Base-by-base conservation (phyloP, 768 basidiomycete genomes). In the Phanerodontia chrysosporium region DNA sequence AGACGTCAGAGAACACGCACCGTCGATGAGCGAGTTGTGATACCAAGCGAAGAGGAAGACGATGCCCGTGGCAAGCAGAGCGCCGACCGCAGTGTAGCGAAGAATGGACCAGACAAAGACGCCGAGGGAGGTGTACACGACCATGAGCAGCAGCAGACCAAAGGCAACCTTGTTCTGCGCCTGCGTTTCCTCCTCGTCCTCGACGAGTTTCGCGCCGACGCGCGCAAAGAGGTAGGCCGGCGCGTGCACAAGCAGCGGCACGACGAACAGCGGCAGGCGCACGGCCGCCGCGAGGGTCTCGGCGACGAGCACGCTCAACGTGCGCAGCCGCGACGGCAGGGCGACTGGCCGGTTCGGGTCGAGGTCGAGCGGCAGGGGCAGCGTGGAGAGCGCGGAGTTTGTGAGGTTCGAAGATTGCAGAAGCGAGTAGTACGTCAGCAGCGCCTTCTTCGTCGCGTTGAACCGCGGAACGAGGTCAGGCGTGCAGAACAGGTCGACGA, bases 111-210 rank as follows among this genome's bases (percentile, higher is more conserved):
- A 99, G 7, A 96, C 73, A 60, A 84, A 80, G 68, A 92, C 84
- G 76, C 98, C 98, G 32, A 87, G 73, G n/a, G 85, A 70, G 22
- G 92, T 87, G 75, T 98, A 97, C 45, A 90, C 86, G 62, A 92
- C 67, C 58, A 89, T 73, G 39, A 89, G 83, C 55, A 97, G 72
- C 35, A 96, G 66, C 27, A 83, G 65, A 1, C 94, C 94, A 65
- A 96, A 87, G 13, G 90, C 86, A 46, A 97, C 84, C 78, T 99
- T 99, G 78, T 93, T 98, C 79, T 98, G 95, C 45, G 96, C 97
- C 72, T 92, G 89, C 12, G 92, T 89, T 71, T 98, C 96, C 72
- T 98, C 89, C 70, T 98, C 95, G 61, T 93, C 84, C 66, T 89
- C 81, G 35, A 82, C 85, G 36, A 96, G 74, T 48, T 81, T 75